Evolutionary conservation across 768 basidiomycete genomes (phyloP).

Genomic region (Tulasnella calospora): DNA sequence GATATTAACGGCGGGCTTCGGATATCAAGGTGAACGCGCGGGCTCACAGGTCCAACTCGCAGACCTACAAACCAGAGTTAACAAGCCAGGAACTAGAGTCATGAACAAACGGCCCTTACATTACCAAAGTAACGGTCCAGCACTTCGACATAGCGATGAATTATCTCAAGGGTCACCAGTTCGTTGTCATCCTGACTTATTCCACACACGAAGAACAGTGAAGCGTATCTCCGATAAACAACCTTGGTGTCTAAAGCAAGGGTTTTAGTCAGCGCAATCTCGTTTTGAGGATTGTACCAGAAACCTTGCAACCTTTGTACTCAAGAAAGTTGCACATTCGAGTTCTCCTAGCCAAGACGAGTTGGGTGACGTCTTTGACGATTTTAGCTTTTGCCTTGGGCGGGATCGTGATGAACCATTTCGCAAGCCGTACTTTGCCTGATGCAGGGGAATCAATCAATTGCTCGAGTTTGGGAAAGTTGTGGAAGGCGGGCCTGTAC

Average conservation of each 20-base stretch:
- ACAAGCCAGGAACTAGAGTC: neutral
- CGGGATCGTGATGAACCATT: constrained; percentile 89
- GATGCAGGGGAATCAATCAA: constrained; percentile 28
- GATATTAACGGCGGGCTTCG: neutral
- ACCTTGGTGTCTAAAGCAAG: constrained; percentile 42
- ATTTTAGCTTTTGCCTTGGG: constrained; percentile 82
- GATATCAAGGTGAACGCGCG: neutral
- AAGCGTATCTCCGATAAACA: constrained; percentile 47
- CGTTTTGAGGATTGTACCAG: constrained; percentile 30
- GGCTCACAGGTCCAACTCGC: constrained; percentile 82
- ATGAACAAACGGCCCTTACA: constrained; percentile 43
- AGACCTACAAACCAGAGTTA: constrained; percentile 35
- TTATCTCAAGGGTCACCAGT: constrained; percentile 45
- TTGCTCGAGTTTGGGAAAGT: neutral
- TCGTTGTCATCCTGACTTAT: constrained; percentile 46
- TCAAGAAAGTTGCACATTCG: constrained; percentile 96
- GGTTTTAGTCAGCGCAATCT: neutral
- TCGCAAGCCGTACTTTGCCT: constrained; percentile 92
- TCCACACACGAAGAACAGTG: constrained; percentile 46
- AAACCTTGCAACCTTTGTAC: constrained; percentile 66
- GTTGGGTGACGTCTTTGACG: constrained; percentile 90
- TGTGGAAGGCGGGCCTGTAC: constrained; percentile 35
- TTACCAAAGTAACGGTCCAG: constrained; percentile 67
- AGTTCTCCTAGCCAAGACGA: constrained; percentile 80
- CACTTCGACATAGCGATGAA: constrained; percentile 45